Evolutionary conservation across 2,329 filamentous ascomycete genomes (phyloP), one percentile per base, ranked within the genome.

Genomic region (Venturia asperata): DNA sequence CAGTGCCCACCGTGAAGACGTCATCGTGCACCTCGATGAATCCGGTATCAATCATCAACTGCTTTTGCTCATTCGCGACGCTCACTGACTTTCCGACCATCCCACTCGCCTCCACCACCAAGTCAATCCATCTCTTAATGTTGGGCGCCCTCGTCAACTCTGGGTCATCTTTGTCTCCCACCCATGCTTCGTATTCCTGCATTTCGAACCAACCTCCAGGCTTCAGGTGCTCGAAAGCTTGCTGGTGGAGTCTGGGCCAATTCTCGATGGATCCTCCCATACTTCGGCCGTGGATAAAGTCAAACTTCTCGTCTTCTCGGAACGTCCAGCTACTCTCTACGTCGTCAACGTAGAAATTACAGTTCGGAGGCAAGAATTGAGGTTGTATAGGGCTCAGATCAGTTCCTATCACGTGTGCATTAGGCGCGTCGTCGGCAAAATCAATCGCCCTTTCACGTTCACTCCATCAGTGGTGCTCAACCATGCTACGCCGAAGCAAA

Each of bases 311-410:
- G 7, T 61, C 37, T 17, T 30, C 27, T 6, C 30, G 17, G 56
- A 21, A 84, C 34, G 79, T 73, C 86, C 86, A 88, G 10, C 83
- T 78, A 60, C 82, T 78, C 67, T 86, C 82, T 58, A 80, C 81
- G 70, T 87, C 84, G 68, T 87, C 85, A 11, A 87, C 79, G 65
- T 85, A 75, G 73, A 86, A 86, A 9, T 77, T 78, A 27, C 82
- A 78, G 69, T 87, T 87, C 10, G 81, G 78, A 17, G 83, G 85
- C 15, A 86, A 77, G 6, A 27, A 76, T 27, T 69, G 72, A 11
- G 75, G 74, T 66, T 77, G 75, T 64, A 76, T 76, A 65, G 75
- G 75, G 5, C 67, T 70, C 6, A 77, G 70, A 58, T 77, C 75
- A 27, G 72, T 75, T 61, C 75, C 75, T 13, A 66, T 61, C 52